Evolutionary conservation across 2,329 filamentous ascomycete genomes (phyloP).

Genomic region (Onygenales sp.): DNA sequence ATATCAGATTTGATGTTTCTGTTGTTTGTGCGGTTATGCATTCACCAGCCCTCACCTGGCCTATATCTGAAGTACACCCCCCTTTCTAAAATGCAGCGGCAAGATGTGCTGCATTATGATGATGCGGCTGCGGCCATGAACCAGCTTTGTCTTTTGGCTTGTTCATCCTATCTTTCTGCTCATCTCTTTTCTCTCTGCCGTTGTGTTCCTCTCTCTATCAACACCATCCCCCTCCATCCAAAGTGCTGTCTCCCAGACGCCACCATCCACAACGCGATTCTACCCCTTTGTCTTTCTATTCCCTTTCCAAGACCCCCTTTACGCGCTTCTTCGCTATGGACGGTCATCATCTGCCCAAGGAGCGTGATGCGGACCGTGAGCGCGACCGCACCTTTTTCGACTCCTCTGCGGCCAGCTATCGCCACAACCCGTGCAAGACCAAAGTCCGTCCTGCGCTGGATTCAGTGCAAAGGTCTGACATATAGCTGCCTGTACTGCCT

Average conservation of each 20-base stretch:
- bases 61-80: too few relatives aligned
- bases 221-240: constrained; percentile 2
- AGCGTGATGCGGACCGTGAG: constrained; percentile 3
- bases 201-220: constrained; percentile 1
- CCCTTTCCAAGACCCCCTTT: background rate
- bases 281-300: background rate
- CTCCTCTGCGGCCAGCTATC: constrained; percentile 10
- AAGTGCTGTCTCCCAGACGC: background rate
- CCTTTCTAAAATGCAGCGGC: too few relatives aligned
- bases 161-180: background rate
- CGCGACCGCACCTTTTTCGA: constrained; percentile 8
- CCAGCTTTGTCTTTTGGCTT: background rate
- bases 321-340: background rate
- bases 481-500: constrained; percentile 2
- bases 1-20: too few relatives aligned
- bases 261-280: background rate
- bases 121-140: background rate
- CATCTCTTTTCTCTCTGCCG: background rate
- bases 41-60: too few relatives aligned
- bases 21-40: too few relatives aligned
- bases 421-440: constrained; percentile 11
- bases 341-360: background rate
- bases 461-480: constrained; percentile 6
- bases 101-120: background rate
- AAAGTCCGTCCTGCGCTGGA: constrained; percentile 12